A percentile compares a stretch with the other conserved stretches of the same genome.
phyloP scores from a whole-genome alignment of 116 monocot genomes.

The Dioscorea cayenensis region DNA sequence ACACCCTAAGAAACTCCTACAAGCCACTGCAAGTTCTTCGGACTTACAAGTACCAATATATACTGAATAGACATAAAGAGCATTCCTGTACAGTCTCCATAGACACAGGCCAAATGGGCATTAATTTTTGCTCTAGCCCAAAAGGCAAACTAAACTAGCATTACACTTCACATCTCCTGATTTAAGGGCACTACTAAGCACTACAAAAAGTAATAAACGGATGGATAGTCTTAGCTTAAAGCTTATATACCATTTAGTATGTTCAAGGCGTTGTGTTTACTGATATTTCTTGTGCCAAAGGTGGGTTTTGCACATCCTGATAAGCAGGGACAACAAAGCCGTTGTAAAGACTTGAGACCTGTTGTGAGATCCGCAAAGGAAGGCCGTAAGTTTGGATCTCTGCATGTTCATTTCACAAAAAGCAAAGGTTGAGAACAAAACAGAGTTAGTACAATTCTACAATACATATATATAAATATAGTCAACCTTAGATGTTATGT shows the following conservation, averaged over 20 bases:
- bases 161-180: no score
- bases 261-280: constrained; percentile 63
- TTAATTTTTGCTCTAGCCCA: no score
- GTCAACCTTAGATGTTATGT: no score
- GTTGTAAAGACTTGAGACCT: constrained; percentile 61
- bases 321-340: constrained; percentile 48
- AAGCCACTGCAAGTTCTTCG: no score
- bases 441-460: background rate
- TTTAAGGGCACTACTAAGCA: no score
- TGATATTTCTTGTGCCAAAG: constrained; percentile 42
- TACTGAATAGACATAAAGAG: no score
- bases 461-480: background rate
- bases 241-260: background rate
- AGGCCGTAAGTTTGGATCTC: constrained; percentile 88
- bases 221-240: background rate
- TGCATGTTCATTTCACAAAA: constrained; percentile 16
- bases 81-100: no score
- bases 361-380: constrained; percentile 77
- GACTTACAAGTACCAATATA: no score
- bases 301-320: constrained; percentile 41
- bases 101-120: no score
- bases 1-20: no score
- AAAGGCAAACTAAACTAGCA: no score
- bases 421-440: background rate
- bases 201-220: background rate